A percentile compares a stretch with the other conserved stretches of the same genome.
Evolutionary conservation across 306 rosid genomes (phyloP).

Genomic region (Gillenia trifoliata): DNA sequence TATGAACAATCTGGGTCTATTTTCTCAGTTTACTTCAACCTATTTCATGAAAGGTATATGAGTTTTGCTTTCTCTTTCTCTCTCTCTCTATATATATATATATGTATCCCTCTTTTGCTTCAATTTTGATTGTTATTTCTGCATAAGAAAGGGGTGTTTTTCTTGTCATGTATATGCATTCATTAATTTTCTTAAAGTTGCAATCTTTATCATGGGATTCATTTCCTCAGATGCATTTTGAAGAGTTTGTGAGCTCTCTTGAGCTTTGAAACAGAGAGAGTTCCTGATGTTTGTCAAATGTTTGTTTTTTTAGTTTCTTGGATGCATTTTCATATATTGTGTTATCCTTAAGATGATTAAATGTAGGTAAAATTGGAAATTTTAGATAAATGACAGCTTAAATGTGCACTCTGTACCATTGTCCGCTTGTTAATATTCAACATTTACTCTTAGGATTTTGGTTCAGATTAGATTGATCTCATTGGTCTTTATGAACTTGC

Average conservation of each 20-base stretch:
- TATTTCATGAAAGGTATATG: slow-evolving; percentile 25
- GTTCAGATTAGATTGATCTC: background rate
- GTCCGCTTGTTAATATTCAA: background rate
- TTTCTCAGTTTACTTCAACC: slow-evolving; percentile 19
- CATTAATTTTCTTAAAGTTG: slow-evolving; percentile 17
- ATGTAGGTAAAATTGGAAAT: background rate
- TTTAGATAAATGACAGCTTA: background rate
- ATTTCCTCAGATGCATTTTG: background rate
- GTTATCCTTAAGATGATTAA: background rate
- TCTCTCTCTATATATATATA: background rate
- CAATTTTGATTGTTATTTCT: slow-evolving; percentile 6
- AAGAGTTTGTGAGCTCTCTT: background rate
- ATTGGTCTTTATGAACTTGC: background rate
- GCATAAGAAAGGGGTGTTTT: slow-evolving; percentile 8
- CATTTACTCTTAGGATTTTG: background rate
- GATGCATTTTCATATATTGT: background rate
- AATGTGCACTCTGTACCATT: background rate
- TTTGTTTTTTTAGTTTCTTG: background rate
- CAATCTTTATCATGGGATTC: slow-evolving; percentile 1
- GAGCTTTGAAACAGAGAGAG: background rate
- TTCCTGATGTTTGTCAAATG: background rate
- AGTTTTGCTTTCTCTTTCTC: slow-evolving; percentile 7
- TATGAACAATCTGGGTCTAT: slow-evolving; percentile 16
- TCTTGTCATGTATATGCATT: background rate
- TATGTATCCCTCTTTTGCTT: background rate